Percentiles rank a stretch among this genome's conserved stretches.
phyloP scores from a whole-genome alignment of 2,329 filamentous ascomycete species.

The Colletotrichum sidae region DNA sequence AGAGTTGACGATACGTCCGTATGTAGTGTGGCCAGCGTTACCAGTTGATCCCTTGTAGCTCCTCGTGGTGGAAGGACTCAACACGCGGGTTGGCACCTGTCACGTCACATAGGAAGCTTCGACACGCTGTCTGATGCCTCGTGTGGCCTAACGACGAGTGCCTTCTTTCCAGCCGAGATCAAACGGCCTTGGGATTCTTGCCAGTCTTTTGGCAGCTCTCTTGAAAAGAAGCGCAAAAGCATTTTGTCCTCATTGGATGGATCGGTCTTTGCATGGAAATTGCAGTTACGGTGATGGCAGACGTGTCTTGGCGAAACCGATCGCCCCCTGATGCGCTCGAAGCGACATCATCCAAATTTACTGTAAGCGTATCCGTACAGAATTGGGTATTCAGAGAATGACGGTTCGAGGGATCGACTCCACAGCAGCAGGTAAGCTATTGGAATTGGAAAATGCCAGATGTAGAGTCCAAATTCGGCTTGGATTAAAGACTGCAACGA shows the following conservation, averaged over 20 bases:
- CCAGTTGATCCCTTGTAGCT: no score
- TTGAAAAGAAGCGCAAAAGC: not conserved
- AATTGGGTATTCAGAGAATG: not conserved
- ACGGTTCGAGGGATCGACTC: no score
- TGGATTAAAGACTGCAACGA: no score
- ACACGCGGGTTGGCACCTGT: no score
- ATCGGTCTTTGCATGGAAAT: not conserved
- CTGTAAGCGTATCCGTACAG: not conserved
- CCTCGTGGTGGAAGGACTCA: no score
- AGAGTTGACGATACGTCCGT: slow-evolving; percentile 16
- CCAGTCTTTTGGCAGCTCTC: not conserved
- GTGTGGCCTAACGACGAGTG: slow-evolving; percentile 2
- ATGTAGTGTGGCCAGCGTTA: slow-evolving; percentile 1
- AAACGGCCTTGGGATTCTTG: no score
- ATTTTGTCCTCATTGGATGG: slow-evolving; percentile 5
- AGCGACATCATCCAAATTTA: not conserved
- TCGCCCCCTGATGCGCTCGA: slow-evolving; percentile 1
- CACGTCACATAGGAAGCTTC: not conserved
- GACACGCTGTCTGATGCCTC: slow-evolving; percentile 9
- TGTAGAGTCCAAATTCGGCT: no score
- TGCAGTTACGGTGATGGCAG: slow-evolving; percentile 3
- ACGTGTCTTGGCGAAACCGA: slow-evolving; percentile 10
- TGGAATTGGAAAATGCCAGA: no score
- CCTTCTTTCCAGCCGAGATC: no score
- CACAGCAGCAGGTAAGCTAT: no score